Conservation (phyloP, 306 rosid genomes). For the Senna tora region DNA sequence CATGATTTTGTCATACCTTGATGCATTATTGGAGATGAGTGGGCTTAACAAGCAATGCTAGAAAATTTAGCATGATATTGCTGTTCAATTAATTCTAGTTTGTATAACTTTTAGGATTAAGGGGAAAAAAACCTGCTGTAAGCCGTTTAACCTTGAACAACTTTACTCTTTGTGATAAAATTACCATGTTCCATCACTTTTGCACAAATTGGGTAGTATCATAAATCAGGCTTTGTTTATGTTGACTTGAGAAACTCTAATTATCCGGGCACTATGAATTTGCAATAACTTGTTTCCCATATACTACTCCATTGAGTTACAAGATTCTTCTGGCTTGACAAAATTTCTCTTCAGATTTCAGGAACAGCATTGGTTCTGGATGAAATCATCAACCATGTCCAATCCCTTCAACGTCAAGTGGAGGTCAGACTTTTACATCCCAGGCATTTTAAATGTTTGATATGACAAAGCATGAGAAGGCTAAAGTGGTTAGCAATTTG, state of each 20-base stretch:
- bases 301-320: conserved; percentile 19
- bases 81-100: conserved; percentile 9
- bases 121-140: conserved; percentile 4
- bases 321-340: conserved; percentile 34
- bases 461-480: conserved; percentile 34
- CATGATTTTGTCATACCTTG: conserved; percentile 1
- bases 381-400: conserved; percentile 94
- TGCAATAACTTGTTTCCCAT: conserved; percentile 22
- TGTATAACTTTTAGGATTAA: neutral
- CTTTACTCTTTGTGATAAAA: neutral
- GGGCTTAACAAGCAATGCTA: neutral
- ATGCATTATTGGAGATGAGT: conserved; percentile 21
- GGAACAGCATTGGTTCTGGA: conserved; percentile 93
- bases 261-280: neutral
- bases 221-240: conserved; percentile 23
- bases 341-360: conserved; percentile 68
- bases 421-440: conserved; percentile 71
- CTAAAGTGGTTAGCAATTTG: conserved; percentile 29
- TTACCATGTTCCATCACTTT: conserved; percentile 24
- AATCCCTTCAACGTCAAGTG: conserved; percentile 88
- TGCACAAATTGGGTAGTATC: conserved; percentile 9
- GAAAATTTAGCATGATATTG: neutral
- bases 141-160: neutral
- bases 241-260: conserved; percentile 23
- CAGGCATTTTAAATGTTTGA: conserved; percentile 20